phyloP scores from a whole-genome alignment of 2,329 filamentous ascomycete genomes.

The Diaporthe eres region DNA sequence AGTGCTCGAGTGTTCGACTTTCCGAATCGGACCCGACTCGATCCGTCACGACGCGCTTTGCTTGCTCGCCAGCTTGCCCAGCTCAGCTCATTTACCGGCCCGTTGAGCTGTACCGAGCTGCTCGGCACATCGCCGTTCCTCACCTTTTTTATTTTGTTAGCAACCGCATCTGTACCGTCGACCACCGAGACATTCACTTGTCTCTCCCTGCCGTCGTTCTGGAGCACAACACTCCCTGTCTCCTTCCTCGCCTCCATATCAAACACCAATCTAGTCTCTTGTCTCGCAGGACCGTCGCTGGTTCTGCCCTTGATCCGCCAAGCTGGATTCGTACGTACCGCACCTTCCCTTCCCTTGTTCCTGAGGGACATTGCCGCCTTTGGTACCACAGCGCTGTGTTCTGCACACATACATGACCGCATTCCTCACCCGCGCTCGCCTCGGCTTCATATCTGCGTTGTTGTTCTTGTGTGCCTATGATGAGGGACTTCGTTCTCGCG shows the following conservation, averaged over 20 bases:
- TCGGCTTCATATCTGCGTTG: background rate
- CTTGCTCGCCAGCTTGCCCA: conserved; percentile 12
- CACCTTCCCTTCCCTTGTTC: conserved; percentile 15
- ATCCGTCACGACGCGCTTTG: conserved; percentile 16
- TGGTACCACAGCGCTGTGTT: background rate
- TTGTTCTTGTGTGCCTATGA: background rate
- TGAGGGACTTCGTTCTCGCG: background rate
- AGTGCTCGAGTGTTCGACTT: conserved; percentile 5
- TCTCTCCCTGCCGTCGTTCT: conserved; percentile 32
- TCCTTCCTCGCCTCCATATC: conserved; percentile 19
- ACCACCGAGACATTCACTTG: conserved; percentile 36
- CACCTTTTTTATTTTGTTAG: background rate
- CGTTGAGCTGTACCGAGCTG: conserved; percentile 6
- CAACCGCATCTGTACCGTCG: background rate
- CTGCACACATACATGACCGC: background rate
- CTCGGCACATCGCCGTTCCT: conserved; percentile 18
- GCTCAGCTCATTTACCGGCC: background rate
- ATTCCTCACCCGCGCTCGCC: background rate
- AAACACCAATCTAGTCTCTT: conserved; percentile 15
- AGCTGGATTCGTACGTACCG: conserved; percentile 43
- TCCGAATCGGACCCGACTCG: conserved; percentile 1
- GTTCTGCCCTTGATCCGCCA: conserved; percentile 39
- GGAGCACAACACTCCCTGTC: conserved; percentile 15
- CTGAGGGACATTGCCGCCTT: background rate
- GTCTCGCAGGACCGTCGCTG: conserved; percentile 39